Base-by-base conservation (phyloP, 768 basidiomycete genomes). In the Naganishia antarctica region DNA sequence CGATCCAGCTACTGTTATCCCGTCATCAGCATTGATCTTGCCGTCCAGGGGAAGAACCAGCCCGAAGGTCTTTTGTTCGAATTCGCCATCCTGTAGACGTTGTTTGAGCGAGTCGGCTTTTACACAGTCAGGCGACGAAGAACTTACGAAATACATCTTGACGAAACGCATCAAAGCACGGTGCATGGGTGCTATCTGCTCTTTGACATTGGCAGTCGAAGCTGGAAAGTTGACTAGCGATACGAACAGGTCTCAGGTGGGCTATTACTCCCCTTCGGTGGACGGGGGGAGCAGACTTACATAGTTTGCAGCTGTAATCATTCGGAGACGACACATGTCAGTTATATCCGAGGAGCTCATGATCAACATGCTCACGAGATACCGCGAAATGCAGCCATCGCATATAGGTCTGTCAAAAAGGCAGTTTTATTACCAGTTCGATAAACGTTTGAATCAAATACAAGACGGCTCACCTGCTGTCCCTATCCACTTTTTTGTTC, bases 401-500 rank as follows among this genome's bases (percentile, higher is more conserved):
- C 84, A 75, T 85, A 88, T 40, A 93, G 73, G 69, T 91, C 88
- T 89, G 70, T 40, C n/a, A 2, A 31, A 43, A 15, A 37, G 34
- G 8, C 15, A 15, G n/a, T n/a, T n/a, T n/a, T n/a, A n/a, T n/a
- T n/a, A n/a, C n/a, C n/a, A n/a, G n/a, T n/a, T n/a, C n/a, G n/a
- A n/a, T n/a, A n/a, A n/a, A n/a, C n/a, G n/a, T n/a, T n/a, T n/a
- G n/a, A n/a, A n/a, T n/a, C n/a, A n/a, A n/a, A n/a, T n/a, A 29
- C 46, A 26, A 47, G 8, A 47, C 9, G 46, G 66, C 70, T 61
- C 68, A 87, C 89, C 89, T 74, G 83, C 83, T 11, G 90, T 88
- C 18, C 91, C 91, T 48, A 94, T 86, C 85, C 85, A 89, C 74
- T 87, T 89, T 8, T 71, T 80, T 1, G 85, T 87, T 0, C 81